Evolutionary conservation across 1,284 basidiomycete species (phyloP), one percentile per base, ranked within the genome.

Genomic region (Amylostereum chailletii): DNA sequence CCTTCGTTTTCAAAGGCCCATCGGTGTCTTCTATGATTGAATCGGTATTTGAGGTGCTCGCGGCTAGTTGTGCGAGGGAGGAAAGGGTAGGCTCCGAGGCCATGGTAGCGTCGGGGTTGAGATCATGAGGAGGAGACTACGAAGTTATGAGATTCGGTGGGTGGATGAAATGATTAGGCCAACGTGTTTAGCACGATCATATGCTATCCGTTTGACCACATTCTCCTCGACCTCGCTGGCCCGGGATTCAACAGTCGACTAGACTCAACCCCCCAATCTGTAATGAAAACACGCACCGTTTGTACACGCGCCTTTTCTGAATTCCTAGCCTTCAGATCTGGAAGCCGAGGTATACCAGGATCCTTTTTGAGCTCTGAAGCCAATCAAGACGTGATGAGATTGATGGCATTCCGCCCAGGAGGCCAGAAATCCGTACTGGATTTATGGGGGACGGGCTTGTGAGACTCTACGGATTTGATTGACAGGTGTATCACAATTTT

Each of bases 311-410:
- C 71, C 59, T 77, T 81, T 39, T 72, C 74, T 48, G 73, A 72
- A 71, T 79, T 76, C 52, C 76, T 70, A 47, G 76, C 65, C 67
- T 82, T 86, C 48, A 88, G 65, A 68, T 78, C 72, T 9, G 84
- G 85, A 0, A 92, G 72, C 58, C 81, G 81, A 3, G 90, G 89
- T 0, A 93, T 70, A 11, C 88, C 89, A 41, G 86, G 85, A 62
- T 91, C 89, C 60, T 89, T 90, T 68, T 86, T 90, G 34, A 89
- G 68, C 60, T 85, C 87, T 90, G 51, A 0, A 26, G 45, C 44
- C 31, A 29, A 41, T 27, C 37, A 44, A 34, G 42, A 38, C 7
- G 47, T 48, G 31, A 39, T 27, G 29, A 47, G 34, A n/a, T 38
- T 40, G 45, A 39, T 31, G 32, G 36, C 42, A 27, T 27, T 31